Evolutionary conservation across 257 asterid species (phyloP).

Genomic region (Fraxinus americana): DNA sequence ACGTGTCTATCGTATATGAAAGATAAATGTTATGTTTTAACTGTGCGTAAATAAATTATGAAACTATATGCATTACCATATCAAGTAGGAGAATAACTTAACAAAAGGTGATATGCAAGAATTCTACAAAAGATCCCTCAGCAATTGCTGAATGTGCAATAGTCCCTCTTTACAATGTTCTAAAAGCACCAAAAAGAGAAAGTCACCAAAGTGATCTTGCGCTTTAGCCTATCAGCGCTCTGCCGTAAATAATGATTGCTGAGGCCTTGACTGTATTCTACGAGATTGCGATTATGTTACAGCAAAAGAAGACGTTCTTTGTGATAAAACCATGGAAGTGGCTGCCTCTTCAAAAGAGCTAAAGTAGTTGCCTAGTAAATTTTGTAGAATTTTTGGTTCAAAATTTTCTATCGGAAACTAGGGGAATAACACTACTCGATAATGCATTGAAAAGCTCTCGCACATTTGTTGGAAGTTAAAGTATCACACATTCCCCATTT

Average conservation of each 20-base stretch:
- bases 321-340: background rate
- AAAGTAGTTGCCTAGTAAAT: background rate
- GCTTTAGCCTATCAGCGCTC: background rate
- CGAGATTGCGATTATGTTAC: background rate
- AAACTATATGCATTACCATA: background rate
- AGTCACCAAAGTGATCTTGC: background rate
- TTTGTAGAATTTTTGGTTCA: background rate
- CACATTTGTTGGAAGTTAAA: background rate
- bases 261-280: background rate
- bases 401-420: background rate
- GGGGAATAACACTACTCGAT: background rate
- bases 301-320: background rate
- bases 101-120: background rate
- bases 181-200: background rate
- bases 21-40: background rate
- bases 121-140: background rate
- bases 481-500: constrained; percentile 1
- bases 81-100: background rate
- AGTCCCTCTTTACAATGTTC: background rate
- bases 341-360: background rate
- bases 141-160: background rate
- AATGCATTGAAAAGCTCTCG: background rate
- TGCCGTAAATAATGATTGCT: background rate
- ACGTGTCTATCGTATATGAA: background rate
- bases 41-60: background rate